phyloP scores from a whole-genome alignment of 192 early-diverging fungal species.

The Coemansia sp. region DNA sequence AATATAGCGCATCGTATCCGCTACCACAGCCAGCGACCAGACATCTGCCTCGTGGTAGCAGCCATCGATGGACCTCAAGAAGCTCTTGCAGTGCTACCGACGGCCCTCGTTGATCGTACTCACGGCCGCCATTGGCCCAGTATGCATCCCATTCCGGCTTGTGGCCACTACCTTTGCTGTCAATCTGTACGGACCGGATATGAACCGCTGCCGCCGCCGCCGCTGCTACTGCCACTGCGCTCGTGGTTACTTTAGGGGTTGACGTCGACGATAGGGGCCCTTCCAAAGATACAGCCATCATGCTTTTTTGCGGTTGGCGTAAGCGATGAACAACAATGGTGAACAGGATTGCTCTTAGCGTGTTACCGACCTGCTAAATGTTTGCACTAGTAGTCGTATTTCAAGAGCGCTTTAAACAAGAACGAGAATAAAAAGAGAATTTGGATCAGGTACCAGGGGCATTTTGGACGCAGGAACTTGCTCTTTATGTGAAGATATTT shows the following conservation, averaged over 20 bases:
- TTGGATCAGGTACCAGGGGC: not conserved
- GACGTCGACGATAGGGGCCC: slow-evolving; percentile 10
- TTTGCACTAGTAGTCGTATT: not conserved
- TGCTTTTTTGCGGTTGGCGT: not conserved
- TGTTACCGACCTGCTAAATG: not conserved
- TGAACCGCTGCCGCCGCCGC: not conserved
- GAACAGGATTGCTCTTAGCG: not conserved
- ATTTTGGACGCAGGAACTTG: too few species aligned
- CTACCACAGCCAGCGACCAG: slow-evolving; percentile 52
- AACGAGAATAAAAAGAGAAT: not conserved
- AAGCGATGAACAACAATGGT: not conserved
- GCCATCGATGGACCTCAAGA: slow-evolving; percentile 44
- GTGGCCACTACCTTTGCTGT: slow-evolving; percentile 3
- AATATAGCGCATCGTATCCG: slow-evolving; percentile 74
- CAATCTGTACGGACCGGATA: not conserved
- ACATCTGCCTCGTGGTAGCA: slow-evolving; percentile 48
- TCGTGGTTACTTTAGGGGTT: not conserved
- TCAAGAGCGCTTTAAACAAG: not conserved
- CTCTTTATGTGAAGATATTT: too few species aligned
- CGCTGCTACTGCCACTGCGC: not conserved
- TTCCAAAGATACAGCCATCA: slow-evolving; percentile 45
- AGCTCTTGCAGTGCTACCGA: slow-evolving; percentile 46
- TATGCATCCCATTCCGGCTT: slow-evolving; percentile 34
- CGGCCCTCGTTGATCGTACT: slow-evolving; percentile 28
- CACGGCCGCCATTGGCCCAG: slow-evolving; percentile 21